Percentiles rank a stretch among this genome's conserved stretches.
Evolutionary conservation across 2,329 filamentous ascomycete genomes (phyloP).

Genomic region (Epichloe bromicola): DNA sequence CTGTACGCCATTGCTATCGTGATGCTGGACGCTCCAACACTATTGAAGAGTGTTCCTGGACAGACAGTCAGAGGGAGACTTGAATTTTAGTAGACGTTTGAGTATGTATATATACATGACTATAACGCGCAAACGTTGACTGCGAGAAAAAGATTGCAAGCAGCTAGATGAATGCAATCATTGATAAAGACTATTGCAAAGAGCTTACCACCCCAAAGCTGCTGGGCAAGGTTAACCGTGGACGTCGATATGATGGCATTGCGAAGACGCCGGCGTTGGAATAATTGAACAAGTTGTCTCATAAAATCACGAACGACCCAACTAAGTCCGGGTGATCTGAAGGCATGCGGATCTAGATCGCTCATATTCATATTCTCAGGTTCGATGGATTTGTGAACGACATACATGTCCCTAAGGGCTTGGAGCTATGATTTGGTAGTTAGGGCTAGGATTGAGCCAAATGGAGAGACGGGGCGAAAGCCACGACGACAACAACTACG

Average conservation of each 20-base stretch:
- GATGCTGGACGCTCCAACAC: slow-evolving; percentile 9
- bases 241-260: slow-evolving; percentile 19
- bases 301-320: slow-evolving; percentile 17
- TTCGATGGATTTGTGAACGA: slow-evolving; percentile 23
- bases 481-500: neutral
- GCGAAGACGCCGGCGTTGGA: slow-evolving; percentile 16
- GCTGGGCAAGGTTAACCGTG: slow-evolving; percentile 20
- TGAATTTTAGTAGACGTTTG: too few species aligned
- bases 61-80: neutral
- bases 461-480: neutral
- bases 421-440: slow-evolving; percentile 18
- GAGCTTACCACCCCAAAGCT: slow-evolving; percentile 18
- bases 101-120: slow-evolving; percentile 18
- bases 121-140: slow-evolving; percentile 33
- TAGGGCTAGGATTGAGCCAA: neutral
- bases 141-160: slow-evolving; percentile 5
- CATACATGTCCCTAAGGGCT: slow-evolving; percentile 27
- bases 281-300: slow-evolving; percentile 16
- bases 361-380: slow-evolving; percentile 15
- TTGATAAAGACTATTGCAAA: neutral
- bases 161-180: neutral
- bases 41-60: slow-evolving; percentile 13
- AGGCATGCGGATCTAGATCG: slow-evolving; percentile 10
- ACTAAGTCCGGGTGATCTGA: slow-evolving; percentile 14
- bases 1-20: slow-evolving; percentile 15